Evolutionary conservation across 148 eudicot genomes (phyloP), one percentile per base, ranked within the genome.

Genomic region (Spergularia marina): DNA sequence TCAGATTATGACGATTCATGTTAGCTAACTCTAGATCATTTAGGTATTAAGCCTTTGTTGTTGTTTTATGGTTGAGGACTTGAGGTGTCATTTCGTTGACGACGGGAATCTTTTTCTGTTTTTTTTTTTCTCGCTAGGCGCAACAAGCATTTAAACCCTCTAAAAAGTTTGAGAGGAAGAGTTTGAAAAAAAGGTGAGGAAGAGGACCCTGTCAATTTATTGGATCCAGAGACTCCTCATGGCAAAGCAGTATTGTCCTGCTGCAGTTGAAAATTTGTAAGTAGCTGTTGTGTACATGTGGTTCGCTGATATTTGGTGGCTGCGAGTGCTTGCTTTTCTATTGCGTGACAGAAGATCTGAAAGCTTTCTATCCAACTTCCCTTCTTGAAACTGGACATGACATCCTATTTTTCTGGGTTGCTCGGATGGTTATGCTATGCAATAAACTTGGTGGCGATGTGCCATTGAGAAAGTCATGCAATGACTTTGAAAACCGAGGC

Each of bases 321-420:
- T 83, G 18, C 25, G 25, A 23, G 25, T 23, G 25, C 63, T 72
- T 66, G 10, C 56, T 49, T 20, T 51, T 52, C 30, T 13, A 13
- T 68, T 49, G 53, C 87, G 79, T 90, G 61, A 95, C 98, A 23
- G 87, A 82, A 61, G 97, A 95, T 85, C 75, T 92, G 74, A 89
- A 82, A 81, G 80, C 82, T 20, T 95, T 95, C 85, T 95, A 95
- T 81, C 98, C 98, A 41, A 90, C 94, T 73, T 83, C 96, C n/a
- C 90, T 88, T 75, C 98, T 95, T 73, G 98, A 95, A 88, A 95
- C 97, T 66, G 98, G 98, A 47, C 98, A 92, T 73, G 98, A 95
- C 78, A 95, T 95, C 79, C 91, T 95, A 14, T 95, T 95, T 53
- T 95, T 95, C 79, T 90, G 98, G 97, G 98, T 92, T 72, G 97